These are phyloP conservation scores for Camellia japonica DNA, from an alignment of 148 eudicot species.

Conservation along the genomic window DNA sequence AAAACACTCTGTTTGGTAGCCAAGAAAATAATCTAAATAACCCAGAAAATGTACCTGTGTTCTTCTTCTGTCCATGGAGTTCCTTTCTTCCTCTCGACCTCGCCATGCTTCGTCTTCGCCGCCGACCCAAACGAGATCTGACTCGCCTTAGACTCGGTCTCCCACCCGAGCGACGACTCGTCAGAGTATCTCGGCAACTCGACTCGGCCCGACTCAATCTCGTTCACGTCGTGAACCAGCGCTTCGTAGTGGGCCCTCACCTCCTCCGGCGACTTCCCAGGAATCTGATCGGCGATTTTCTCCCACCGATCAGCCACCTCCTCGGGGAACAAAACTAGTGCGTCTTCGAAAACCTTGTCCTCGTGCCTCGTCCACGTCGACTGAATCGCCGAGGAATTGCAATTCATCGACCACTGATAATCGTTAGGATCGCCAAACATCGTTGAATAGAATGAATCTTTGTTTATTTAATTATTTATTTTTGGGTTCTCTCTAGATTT, in stretches of 20 bases:
- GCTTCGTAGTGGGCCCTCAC: slow-evolving; percentile 43
- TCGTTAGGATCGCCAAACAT: slow-evolving; percentile 9
- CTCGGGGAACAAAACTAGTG: slow-evolving; percentile 39
- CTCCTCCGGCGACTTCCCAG: slow-evolving; percentile 45
- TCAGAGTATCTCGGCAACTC: slow-evolving; percentile 47
- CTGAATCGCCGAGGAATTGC: not conserved
- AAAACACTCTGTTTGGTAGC: not conserved
- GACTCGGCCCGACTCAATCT: slow-evolving; percentile 59
- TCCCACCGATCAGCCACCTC: slow-evolving; percentile 39
- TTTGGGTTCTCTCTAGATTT: not conserved
- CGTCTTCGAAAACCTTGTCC: slow-evolving; percentile 53
- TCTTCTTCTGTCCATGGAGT: slow-evolving; percentile 72
- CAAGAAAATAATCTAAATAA: not conserved
- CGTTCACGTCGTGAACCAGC: slow-evolving; percentile 40
- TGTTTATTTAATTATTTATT: not conserved
- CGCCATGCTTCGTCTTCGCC: slow-evolving; percentile 21
- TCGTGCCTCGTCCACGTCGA: slow-evolving; percentile 42
- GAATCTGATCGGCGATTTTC: slow-evolving; percentile 36
- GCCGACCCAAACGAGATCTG: slow-evolving; percentile 44
- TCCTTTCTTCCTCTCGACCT: slow-evolving; percentile 51
- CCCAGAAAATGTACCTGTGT: slow-evolving; percentile 34
- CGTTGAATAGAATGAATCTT: not conserved
- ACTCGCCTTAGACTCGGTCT: slow-evolving; percentile 14
- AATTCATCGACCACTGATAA: not conserved
- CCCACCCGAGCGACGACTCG: slow-evolving; percentile 12